Percentiles rank a stretch among this genome's conserved stretches.
Evolutionary conservation across 2,329 filamentous ascomycete species (phyloP).

Genomic region (Alternaria tenuissima): DNA sequence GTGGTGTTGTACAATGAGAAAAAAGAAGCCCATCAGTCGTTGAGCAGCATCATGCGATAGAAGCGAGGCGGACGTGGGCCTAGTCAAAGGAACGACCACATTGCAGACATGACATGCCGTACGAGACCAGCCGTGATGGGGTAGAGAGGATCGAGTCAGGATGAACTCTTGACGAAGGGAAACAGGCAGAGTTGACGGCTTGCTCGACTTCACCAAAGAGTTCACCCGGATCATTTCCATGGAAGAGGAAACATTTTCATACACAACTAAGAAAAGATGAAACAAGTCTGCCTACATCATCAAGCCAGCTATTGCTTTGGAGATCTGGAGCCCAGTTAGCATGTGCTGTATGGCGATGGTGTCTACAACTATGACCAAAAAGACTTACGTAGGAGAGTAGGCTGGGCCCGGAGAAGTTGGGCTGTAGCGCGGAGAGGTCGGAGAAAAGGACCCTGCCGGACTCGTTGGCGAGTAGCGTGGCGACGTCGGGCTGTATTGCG

Average conservation of each 20-base stretch:
- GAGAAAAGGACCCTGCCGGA: slow-evolving; percentile 54
- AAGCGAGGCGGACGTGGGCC: slow-evolving; percentile 42
- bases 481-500: slow-evolving; percentile 47
- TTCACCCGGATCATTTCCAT: slow-evolving; percentile 25
- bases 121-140: slow-evolving; percentile 24
- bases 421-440: slow-evolving; percentile 53
- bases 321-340: slow-evolving; percentile 42
- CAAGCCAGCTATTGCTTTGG: slow-evolving; percentile 42
- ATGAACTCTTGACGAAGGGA: slow-evolving; percentile 30
- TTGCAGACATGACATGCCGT: slow-evolving; percentile 17
- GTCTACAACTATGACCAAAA: slow-evolving; percentile 38
- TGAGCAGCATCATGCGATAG: slow-evolving; percentile 3
- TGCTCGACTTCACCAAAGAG: slow-evolving; percentile 34
- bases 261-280: slow-evolving; percentile 34
- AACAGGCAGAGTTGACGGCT: neutral
- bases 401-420: slow-evolving; percentile 47
- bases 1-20: slow-evolving; percentile 30
- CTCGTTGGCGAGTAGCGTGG: slow-evolving; percentile 40
- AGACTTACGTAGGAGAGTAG: slow-evolving; percentile 58
- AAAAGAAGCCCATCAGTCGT: slow-evolving; percentile 11
- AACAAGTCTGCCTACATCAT: slow-evolving; percentile 3
- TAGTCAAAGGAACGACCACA: slow-evolving; percentile 48
- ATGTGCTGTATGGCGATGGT: neutral
- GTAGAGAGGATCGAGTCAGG: slow-evolving; percentile 4
- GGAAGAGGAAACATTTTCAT: slow-evolving; percentile 38